phyloP scores from a whole-genome alignment of 1,284 basidiomycete species.

The Sanghuangporus baumii region DNA sequence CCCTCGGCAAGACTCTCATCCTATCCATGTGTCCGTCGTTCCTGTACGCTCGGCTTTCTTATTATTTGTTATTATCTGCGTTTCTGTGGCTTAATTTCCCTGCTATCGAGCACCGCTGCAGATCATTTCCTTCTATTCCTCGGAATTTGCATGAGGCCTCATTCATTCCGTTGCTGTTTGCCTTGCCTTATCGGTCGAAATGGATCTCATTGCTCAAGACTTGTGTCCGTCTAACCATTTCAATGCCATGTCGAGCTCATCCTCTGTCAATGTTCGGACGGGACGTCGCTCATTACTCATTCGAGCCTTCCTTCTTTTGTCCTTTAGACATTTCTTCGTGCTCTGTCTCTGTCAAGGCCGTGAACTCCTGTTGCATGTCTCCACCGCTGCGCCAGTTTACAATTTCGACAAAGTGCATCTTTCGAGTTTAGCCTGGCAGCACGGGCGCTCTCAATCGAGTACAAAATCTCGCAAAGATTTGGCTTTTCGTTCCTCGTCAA shows the following conservation, averaged over 20 bases:
- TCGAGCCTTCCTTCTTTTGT: neutral
- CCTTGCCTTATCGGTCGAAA: neutral
- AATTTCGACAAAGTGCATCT: neutral
- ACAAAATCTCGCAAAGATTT: neutral
- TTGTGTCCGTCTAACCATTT: neutral
- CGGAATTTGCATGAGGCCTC: neutral
- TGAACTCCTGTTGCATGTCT: neutral
- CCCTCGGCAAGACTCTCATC: neutral
- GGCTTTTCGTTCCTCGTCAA: conserved; percentile 6
- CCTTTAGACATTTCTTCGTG: neutral
- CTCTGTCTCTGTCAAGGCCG: neutral
- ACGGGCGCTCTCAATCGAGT: neutral
- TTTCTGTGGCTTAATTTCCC: neutral
- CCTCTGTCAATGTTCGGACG: neutral
- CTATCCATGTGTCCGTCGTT: neutral
- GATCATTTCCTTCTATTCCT: neutral
- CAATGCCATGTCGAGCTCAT: neutral
- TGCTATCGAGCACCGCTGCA: neutral
- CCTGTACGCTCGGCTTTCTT: neutral
- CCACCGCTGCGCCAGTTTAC: neutral
- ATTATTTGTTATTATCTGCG: neutral
- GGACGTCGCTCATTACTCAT: neutral
- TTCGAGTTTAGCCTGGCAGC: neutral
- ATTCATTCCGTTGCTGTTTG: neutral
- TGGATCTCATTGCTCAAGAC: neutral